These are phyloP conservation scores for Ophiocordyceps polyrhachis-furcata DNA, from an alignment of 2,329 filamentous ascomycete genomes.

Conservation along the genomic window DNA sequence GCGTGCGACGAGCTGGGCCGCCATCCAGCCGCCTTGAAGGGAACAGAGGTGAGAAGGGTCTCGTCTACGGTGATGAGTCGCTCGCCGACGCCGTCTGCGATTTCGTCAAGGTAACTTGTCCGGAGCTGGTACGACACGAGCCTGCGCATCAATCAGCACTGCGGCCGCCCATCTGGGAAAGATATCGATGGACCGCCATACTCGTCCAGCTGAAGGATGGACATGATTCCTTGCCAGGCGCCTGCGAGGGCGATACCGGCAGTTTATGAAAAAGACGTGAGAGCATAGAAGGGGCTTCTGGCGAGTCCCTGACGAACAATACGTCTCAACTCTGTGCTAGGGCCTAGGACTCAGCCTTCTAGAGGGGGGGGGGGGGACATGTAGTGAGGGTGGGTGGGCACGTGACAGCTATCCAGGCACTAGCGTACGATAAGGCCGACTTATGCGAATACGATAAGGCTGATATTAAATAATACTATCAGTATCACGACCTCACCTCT, in stretches of 20 bases:
- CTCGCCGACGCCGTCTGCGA: conserved; percentile 71
- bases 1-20: conserved; percentile 52
- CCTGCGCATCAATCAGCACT: conserved; percentile 21
- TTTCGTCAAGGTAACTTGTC: conserved; percentile 59
- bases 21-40: conserved; percentile 74
- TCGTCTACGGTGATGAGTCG: conserved; percentile 68
- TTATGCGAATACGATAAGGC: background rate
- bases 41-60: conserved; percentile 57
- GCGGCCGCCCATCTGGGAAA: background rate
- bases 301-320: too few relatives aligned
- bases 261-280: too few relatives aligned
- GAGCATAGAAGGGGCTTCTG: too few relatives aligned
- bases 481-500: background rate
- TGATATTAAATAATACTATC: background rate
- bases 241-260: background rate
- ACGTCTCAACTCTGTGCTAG: background rate
- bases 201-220: conserved; percentile 21
- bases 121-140: conserved; percentile 71
- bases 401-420: background rate
- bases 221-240: conserved; percentile 10
- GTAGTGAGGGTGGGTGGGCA: background rate
- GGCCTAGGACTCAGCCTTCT: background rate
- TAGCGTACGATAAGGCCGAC: background rate
- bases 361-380: background rate
- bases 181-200: conserved; percentile 6